Conservation (phyloP, 345 rosid species). For the Gossypioides kirkii region DNA sequence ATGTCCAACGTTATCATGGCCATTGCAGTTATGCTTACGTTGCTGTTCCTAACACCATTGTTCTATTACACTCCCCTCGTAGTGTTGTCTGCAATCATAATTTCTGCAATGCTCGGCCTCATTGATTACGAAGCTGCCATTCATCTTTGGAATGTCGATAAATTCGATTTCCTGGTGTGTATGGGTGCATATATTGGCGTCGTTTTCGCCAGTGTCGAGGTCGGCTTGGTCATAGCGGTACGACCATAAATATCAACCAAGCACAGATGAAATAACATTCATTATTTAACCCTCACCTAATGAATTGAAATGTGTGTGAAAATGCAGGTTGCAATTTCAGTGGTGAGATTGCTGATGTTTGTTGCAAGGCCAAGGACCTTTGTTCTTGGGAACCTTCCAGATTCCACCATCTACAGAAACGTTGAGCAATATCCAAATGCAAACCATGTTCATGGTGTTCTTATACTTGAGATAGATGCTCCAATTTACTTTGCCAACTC, state of each 20-base stretch:
- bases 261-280: background rate
- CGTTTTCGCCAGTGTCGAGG: conserved; percentile 65
- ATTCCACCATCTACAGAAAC: conserved; percentile 54
- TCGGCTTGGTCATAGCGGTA: conserved; percentile 70
- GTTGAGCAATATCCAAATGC: conserved; percentile 68
- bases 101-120: conserved; percentile 86
- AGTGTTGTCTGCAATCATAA: conserved; percentile 70
- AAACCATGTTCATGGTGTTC: conserved; percentile 46
- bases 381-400: conserved; percentile 61
- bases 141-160: conserved; percentile 70
- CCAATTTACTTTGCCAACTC: conserved; percentile 92
- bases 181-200: conserved; percentile 72
- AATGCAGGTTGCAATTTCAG: conserved; percentile 61
- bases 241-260: background rate
- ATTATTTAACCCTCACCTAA: too few species aligned
- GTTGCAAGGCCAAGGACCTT: conserved; percentile 76
- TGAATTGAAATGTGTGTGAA: background rate
- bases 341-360: conserved; percentile 62
- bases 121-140: conserved; percentile 73
- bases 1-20: conserved; percentile 85
- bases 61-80: conserved; percentile 83
- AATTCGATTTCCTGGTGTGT: conserved; percentile 78
- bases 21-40: conserved; percentile 59
- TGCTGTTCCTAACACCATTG: conserved; percentile 67
- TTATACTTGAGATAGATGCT: conserved; percentile 70